These are phyloP conservation scores for Hebeloma cylindrosporum DNA, from an alignment of 768 basidiomycete species.

Conservation along the genomic window DNA sequence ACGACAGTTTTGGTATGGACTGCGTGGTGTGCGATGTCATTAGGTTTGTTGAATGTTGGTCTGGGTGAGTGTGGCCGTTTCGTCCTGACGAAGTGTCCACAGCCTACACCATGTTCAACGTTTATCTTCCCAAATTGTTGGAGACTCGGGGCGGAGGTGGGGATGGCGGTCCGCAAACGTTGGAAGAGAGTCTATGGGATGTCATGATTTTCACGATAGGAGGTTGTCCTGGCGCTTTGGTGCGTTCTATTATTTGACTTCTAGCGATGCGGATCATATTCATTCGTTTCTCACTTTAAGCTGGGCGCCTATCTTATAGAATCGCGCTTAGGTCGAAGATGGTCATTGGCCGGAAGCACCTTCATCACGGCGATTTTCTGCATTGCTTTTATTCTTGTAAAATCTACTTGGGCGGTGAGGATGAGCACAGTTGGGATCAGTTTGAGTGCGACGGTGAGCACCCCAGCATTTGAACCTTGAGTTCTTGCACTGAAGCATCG, in stretches of 20 bases:
- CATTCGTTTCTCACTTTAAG: constrained; percentile 33
- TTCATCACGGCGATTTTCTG: constrained; percentile 77
- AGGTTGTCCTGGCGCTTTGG: constrained; percentile 82
- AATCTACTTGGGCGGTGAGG: constrained; percentile 57
- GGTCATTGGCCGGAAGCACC: constrained; percentile 74
- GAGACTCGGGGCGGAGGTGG: constrained; percentile 53
- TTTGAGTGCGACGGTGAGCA: constrained; percentile 65
- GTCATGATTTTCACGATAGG: constrained; percentile 85
- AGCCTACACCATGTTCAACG: constrained; percentile 94
- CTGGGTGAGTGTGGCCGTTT: neutral
- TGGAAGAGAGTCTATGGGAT: constrained; percentile 75
- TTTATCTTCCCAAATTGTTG: constrained; percentile 83
- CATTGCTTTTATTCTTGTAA: constrained; percentile 61
- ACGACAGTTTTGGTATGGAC: constrained; percentile 82
- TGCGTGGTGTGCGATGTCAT: constrained; percentile 72
- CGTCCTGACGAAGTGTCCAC: constrained; percentile 7
- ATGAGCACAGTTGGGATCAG: constrained; percentile 75
- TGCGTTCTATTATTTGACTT: constrained; percentile 36
- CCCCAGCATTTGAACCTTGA: neutral
- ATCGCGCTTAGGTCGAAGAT: constrained; percentile 61
- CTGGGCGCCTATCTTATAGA: constrained; percentile 87
- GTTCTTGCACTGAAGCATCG: neutral
- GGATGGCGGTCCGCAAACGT: constrained; percentile 36
- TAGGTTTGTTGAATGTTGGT: constrained; percentile 49
- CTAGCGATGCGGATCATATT: neutral